Base-by-base conservation (phyloP, 371 early-diverging fungal species). In the Apophysomyces ossiformis region DNA sequence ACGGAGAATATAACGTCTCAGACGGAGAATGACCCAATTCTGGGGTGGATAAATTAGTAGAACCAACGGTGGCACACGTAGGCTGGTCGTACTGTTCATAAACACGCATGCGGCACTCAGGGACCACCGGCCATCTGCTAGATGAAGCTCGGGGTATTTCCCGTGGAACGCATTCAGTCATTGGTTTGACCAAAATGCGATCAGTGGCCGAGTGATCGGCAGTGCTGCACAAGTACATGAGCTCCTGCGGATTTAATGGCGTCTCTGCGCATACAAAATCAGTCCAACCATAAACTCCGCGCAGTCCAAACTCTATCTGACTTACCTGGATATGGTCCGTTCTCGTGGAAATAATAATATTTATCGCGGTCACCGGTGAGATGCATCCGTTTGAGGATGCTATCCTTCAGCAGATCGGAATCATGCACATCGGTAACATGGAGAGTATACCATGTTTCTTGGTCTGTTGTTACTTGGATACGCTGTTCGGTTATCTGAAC, bases 391-490 rank as follows among this genome's bases (percentile, higher is more conserved):
- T 75, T 77, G 21, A 84, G 73, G 8, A 87, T 81, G 15, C 64
- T 67, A 36, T 85, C 78, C 58, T 87, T 87, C 37, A 84, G 71
- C 12, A 70, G 39, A 12, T 78, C 70, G 7, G 85, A 72, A 45
- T 85, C 82, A 41, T 74, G 75, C n/a, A 87, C 72, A n/a, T 83
- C 78, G 1, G 81, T 75, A 7, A 85, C 80, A 39, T 79, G 82
- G 18, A 87, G 72, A 56, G 83, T 82, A 46, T 84, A 84, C 78
- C 85, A 87, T 9, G 80, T 84, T 39, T 87, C 87, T 36, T 77
- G 78, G 66, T 87, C 87, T 26, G 73, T 63, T 8, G 87, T 87
- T 11, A 87, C 82, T 54, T 87, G 87, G 37, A 87, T 85, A 9
- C 81, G 68, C 58, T 73, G 77, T 50, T 79, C 81, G 54, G 45